A percentile compares a stretch with the other conserved stretches of the same genome.
Conservation (phyloP, 1,139 yeast genomes). For the Hanseniaspora sp. region DNA sequence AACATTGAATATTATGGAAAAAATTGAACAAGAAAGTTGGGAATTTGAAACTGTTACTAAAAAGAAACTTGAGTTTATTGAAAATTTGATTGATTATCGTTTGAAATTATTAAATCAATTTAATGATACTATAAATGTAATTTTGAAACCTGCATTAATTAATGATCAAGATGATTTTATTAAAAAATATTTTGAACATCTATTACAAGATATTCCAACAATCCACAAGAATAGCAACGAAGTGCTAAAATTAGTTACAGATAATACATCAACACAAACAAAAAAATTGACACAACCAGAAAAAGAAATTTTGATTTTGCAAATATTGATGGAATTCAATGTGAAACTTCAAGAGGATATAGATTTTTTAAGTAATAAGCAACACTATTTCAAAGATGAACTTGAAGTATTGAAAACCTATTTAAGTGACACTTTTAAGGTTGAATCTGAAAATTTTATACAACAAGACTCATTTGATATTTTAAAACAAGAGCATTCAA, state of each 20-base stretch:
- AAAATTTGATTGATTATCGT: neutral
- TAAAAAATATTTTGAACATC: neutral
- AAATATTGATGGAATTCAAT: neutral
- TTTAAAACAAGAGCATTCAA: neutral
- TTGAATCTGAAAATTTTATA: neutral
- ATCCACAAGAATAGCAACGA: neutral
- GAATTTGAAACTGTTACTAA: slow-evolving; percentile 5
- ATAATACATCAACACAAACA: neutral
- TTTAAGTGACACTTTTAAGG: neutral
- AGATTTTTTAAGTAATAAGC: neutral
- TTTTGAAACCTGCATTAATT: slow-evolving; percentile 5
- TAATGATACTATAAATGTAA: neutral
- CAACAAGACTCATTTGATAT: neutral
- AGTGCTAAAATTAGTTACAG: neutral
- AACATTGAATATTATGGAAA: neutral
- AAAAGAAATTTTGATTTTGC: neutral
- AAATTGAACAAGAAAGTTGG: slow-evolving; percentile 3
- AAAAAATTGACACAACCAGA: neutral
- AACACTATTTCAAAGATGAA: neutral
- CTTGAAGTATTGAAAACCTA: neutral
- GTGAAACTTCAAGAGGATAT: neutral
- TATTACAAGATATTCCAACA: neutral
- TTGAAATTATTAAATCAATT: neutral
- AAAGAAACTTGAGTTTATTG: neutral
- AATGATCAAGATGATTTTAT: slow-evolving; percentile 1